A percentile compares a stretch with the other conserved stretches of the same genome.
Evolutionary conservation across 768 basidiomycete genomes (phyloP).

Genomic region (Amanita pallidorosea): DNA sequence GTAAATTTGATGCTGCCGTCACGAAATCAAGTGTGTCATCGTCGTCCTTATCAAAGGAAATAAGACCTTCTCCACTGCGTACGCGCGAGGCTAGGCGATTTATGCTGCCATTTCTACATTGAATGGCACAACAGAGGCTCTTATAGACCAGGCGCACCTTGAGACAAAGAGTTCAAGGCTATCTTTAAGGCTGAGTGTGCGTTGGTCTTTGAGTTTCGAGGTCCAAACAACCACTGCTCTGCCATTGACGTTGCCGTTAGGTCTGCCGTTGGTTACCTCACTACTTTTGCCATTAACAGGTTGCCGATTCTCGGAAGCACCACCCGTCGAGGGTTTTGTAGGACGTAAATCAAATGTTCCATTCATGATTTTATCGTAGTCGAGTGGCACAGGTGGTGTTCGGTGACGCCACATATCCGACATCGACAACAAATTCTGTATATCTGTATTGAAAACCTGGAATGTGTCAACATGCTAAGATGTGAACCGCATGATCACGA

Average conservation of each 20-base stretch:
- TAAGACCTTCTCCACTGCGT: constrained; percentile 52
- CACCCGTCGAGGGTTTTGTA: constrained; percentile 13
- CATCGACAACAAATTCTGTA: constrained; percentile 85
- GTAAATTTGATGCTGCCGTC: constrained; percentile 86
- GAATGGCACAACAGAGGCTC: neutral
- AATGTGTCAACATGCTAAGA: neutral
- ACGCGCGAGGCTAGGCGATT: constrained; percentile 65
- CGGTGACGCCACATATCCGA: constrained; percentile 94
- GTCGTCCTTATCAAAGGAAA: constrained; percentile 96
- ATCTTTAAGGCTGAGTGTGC: constrained; percentile 64
- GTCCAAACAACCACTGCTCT: constrained; percentile 12
- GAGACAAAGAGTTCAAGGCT: constrained; percentile 76
- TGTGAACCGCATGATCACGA: neutral
- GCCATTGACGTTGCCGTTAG: constrained; percentile 10
- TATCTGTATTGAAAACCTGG: constrained; percentile 84
- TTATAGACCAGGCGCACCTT: constrained; percentile 42
- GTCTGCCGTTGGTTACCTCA: constrained; percentile 4
- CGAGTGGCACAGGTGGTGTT: constrained; percentile 76
- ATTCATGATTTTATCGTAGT: constrained; percentile 65
- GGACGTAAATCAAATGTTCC: constrained; percentile 42
- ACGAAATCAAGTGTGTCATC: constrained; percentile 97
- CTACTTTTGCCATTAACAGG: constrained; percentile 15
- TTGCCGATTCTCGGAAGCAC: constrained; percentile 14
- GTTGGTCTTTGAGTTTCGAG: constrained; percentile 68
- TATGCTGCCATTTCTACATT: constrained; percentile 39